phyloP scores from a whole-genome alignment of 306 rosid species.

The Elaeagnus macrophylla region DNA sequence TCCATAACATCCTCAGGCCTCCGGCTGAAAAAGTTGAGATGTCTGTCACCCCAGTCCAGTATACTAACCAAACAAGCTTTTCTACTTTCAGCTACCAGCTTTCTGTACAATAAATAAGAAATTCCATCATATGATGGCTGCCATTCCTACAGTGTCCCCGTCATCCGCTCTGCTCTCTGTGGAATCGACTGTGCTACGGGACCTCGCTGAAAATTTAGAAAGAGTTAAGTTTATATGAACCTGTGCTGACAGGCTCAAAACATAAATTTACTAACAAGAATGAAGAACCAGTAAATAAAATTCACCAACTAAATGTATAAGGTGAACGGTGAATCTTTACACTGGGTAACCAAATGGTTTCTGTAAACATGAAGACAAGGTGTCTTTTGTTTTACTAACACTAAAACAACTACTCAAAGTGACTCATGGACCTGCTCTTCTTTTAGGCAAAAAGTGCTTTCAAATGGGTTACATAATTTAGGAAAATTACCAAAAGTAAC shows the following conservation, averaged over 20 bases:
- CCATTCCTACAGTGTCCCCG: conserved; percentile 64
- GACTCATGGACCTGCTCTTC: too few relatives aligned
- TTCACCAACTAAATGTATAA: too few relatives aligned
- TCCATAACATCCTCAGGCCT: not conserved
- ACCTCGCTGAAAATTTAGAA: conserved; percentile 43
- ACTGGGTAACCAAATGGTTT: too few relatives aligned
- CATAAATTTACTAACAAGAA: not conserved
- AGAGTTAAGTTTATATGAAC: not conserved
- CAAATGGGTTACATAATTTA: too few relatives aligned
- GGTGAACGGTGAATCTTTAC: too few relatives aligned
- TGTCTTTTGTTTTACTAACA: too few relatives aligned
- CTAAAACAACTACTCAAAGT: too few relatives aligned
- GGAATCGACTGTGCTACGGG: conserved; percentile 47
- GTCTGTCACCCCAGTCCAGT: conserved; percentile 4
- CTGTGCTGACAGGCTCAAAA: not conserved
- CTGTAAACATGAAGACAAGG: too few relatives aligned
- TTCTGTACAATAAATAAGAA: conserved; percentile 58
- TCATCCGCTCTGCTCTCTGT: conserved; percentile 56
- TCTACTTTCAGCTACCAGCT: conserved; percentile 13
- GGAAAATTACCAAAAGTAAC: too few relatives aligned
- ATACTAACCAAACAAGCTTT: not conserved
- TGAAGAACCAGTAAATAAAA: conserved; percentile 1
- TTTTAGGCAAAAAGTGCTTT: too few relatives aligned
- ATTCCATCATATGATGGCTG: conserved; percentile 50
- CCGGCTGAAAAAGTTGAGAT: not conserved